A percentile compares a stretch with the other conserved stretches of the same genome.
These are phyloP conservation scores for Trichoderma sp. DNA, from an alignment of 2,329 filamentous ascomycete genomes.

Conservation along the genomic window DNA sequence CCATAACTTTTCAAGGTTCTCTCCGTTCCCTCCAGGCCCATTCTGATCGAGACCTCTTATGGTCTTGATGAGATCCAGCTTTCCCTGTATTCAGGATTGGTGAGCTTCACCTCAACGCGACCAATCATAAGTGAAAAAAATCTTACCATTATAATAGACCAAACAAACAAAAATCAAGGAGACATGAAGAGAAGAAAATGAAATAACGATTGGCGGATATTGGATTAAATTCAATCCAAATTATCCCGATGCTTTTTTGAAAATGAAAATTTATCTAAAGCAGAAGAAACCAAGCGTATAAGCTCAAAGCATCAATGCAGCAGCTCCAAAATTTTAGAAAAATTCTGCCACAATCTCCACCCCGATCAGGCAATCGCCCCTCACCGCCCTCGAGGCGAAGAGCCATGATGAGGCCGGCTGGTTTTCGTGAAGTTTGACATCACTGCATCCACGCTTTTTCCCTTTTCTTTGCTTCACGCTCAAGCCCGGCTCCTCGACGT, in stretches of 20 bases:
- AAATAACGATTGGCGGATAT: not conserved
- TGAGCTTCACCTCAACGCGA: slow-evolving; percentile 10
- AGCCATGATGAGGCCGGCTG: slow-evolving; percentile 38
- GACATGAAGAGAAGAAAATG: slow-evolving; percentile 12
- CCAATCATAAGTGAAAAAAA: not conserved
- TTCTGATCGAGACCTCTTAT: slow-evolving; percentile 58
- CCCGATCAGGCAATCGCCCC: slow-evolving; percentile 26
- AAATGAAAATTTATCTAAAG: not conserved
- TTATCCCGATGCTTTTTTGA: not conserved
- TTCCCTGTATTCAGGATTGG: slow-evolving; percentile 31
- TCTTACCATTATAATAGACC: slow-evolving; percentile 1
- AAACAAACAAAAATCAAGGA: not conserved
- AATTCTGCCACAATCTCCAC: slow-evolving; percentile 46
- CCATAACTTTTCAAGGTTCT: slow-evolving; percentile 54
- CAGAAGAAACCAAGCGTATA: not conserved
- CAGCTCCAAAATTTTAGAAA: slow-evolving; percentile 44
- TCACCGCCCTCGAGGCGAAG: slow-evolving; percentile 48
- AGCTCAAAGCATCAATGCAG: not conserved
- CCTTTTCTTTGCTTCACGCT: slow-evolving; percentile 29
- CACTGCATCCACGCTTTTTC: slow-evolving; percentile 36
- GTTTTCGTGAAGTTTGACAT: slow-evolving; percentile 42
- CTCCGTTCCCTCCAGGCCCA: slow-evolving; percentile 44
- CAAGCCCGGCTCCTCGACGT: slow-evolving; percentile 20
- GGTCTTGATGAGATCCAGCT: slow-evolving; percentile 50
- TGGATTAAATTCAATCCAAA: not conserved